Evolutionary conservation across 352 stramenopile genomes (phyloP), one percentile per base, ranked within the genome.

Genomic region (Pythium folliculosum): DNA sequence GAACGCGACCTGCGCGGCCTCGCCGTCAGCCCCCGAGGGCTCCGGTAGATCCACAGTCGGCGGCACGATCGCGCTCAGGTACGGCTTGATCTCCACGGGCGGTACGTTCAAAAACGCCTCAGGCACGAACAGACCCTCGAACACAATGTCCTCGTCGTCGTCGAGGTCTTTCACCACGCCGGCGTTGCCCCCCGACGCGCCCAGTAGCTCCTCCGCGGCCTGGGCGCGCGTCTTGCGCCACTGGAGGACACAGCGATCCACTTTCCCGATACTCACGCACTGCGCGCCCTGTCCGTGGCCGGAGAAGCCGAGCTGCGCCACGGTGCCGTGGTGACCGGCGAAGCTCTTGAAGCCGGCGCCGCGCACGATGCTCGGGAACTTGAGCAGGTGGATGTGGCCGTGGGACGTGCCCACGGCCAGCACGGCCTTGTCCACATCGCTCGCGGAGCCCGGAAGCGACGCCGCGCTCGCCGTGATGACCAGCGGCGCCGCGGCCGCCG

Each of bases 211-310:
- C 3, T 61, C 60, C 21, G 48, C 43, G 14, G 21, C 54, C 14
- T 48, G 45, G 5, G 58, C 54, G 32, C 81, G 76, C 13, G 77
- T 76, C 45, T 86, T 80, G 59, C 81, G 56, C 85, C 85, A 93
- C 59, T 93, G 85, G 25, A 93, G 58, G 25, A 93, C 77, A 38
- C 80, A 93, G 4, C 83, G 78, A 58, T 93, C 85, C 0, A 58
- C 62, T 37, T 56, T 50, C 0, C 82, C 84, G 40, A 90, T 89
- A 57, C 80, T 92, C 6, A 90, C 9, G 48, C 81, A 92, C 25
- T 88, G 65, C 0, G 71, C 65, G 14, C 81, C 81, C 25, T 67
- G 67, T 7, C 52, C 64, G 45, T 71, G 65, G 21, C 67, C 73
- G 0, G 78, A 80, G 59, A 90, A 90, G 0, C 51, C 69, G 3